Evolutionary conservation across 805 yeast species (phyloP).

Genomic region (Starmera dryadoides): DNA sequence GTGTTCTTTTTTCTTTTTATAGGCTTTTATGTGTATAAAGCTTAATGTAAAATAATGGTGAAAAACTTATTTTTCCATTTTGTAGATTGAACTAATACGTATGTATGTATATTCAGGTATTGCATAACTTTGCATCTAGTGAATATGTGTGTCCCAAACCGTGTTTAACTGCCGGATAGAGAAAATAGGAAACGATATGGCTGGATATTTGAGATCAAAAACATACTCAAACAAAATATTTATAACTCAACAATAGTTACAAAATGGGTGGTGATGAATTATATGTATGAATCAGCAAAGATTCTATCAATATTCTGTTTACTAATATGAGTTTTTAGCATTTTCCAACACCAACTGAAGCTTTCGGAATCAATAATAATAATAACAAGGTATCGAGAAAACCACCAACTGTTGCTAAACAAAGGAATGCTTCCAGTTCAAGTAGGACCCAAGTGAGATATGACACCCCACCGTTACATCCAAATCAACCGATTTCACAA

Average conservation of each 20-base stretch:
- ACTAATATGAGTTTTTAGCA: slow-evolving; percentile 9
- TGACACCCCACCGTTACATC: slow-evolving; percentile 6
- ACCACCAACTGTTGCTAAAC: too few relatives aligned
- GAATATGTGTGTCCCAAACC: too few relatives aligned
- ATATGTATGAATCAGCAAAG: slow-evolving; percentile 9
- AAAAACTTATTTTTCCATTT: too few relatives aligned
- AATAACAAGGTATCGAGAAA: slow-evolving; percentile 5
- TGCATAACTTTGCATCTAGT: too few relatives aligned
- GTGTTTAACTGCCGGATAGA: too few relatives aligned
- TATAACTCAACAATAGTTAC: background rate
- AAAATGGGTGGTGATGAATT: slow-evolving; percentile 22
- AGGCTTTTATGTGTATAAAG: background rate
- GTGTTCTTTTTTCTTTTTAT: background rate
- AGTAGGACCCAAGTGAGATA: background rate
- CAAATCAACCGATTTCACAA: slow-evolving; percentile 2
- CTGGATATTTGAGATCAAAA: background rate
- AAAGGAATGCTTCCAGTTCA: too few relatives aligned
- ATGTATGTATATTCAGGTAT: too few relatives aligned
- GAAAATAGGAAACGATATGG: too few relatives aligned
- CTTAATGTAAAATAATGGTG: background rate
- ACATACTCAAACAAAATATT: background rate
- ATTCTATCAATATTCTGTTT: background rate
- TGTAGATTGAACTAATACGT: background rate
- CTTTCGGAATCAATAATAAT: slow-evolving; percentile 17
- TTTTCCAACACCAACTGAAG: slow-evolving; percentile 23